Base-by-base conservation (phyloP, 495 filamentous ascomycete species). In the Parathielavia hyrcaniae region DNA sequence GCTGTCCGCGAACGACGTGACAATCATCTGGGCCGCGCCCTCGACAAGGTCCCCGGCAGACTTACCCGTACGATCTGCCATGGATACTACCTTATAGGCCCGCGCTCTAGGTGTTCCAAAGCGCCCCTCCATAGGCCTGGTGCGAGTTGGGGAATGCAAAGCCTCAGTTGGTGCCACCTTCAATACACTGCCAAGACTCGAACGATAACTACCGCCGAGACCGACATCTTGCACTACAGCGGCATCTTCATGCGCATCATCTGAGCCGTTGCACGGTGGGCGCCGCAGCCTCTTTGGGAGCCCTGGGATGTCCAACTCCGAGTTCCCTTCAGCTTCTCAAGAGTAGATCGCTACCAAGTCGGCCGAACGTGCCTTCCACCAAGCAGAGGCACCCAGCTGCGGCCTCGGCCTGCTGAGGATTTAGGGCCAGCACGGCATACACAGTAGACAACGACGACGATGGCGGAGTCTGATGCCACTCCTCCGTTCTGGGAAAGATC, bases 401-500 rank as follows among this genome's bases (percentile, higher is more conserved):
- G 17, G 34, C 34, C 19, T 17, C 32, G 13, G 34, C 35, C 9
- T 12, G n/a, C 49, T 17, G 49, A 10, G 49, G 39, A 35, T 52
- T 52, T 52, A 22, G 39, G 20, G 20, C 44, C 9, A 55, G 23
- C 30, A 46, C 38, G 14, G 23, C 52, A 53, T 19, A n/a, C n/a
- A n/a, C n/a, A n/a, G n/a, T n/a, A n/a, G n/a, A 11, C 52, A 16
- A 39, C 50, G 19, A 20, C 7, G n/a, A 11, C 52, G 22, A 39
- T 36, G 19, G 14, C 7, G 23, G 51, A 9, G 9, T 38, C 7
- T n/a, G n/a, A 35, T 30, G 43, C 13, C 30, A 26, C 23, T 4
- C 35, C 45, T 22, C 36, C 34, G 55, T 12, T 26, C 20, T 40
- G 23, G 40, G 39, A 30, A 55, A 55, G 54, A 56, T 49, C 54